A percentile compares a stretch with the other conserved stretches of the same genome.
phyloP scores from a whole-genome alignment of 169 alveolate species.

The Eimeria zaria region DNA sequence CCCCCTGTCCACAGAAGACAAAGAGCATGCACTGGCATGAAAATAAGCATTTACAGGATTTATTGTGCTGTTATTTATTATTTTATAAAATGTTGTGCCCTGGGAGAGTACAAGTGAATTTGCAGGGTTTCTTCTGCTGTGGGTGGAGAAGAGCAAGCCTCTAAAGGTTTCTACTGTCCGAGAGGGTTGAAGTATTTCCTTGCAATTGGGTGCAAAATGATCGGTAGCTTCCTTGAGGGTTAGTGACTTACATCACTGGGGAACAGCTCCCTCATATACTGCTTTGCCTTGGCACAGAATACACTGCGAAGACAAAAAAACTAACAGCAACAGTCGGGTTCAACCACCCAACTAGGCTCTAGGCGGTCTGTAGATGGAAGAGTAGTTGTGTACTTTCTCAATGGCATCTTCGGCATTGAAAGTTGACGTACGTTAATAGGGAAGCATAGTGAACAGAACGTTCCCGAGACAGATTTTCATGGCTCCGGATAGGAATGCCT shows the following conservation, averaged over 20 bases:
- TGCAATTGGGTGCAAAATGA: not conserved
- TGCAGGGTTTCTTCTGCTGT: not conserved
- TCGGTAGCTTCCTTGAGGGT: not conserved
- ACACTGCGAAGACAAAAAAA: conserved; percentile 43
- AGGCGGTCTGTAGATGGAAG: not conserved
- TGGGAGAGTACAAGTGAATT: not conserved
- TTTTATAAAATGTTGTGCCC: not conserved
- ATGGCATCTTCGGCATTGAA: not conserved
- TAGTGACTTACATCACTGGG: conserved; percentile 77
- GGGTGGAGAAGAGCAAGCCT: not conserved
- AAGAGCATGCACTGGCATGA: not conserved
- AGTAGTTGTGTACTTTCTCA: not conserved
- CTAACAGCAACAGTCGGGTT: not conserved
- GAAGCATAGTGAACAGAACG: conserved; percentile 86
- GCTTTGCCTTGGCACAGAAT: conserved; percentile 80
- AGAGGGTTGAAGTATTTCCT: not conserved
- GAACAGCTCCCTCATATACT: conserved; percentile 82
- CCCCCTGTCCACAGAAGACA: conserved; percentile 54
- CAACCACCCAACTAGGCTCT: not conserved
- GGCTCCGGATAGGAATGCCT: conserved; percentile 85
- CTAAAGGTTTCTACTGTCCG: not conserved
- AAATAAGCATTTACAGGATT: not conserved
- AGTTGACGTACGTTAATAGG: conserved; percentile 74
- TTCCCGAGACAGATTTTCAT: conserved; percentile 83
- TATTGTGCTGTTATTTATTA: not conserved